Percentiles rank a stretch among this genome's conserved stretches.
phyloP scores from a whole-genome alignment of 495 filamentous ascomycete species.

The Cercophora newfieldiana region DNA sequence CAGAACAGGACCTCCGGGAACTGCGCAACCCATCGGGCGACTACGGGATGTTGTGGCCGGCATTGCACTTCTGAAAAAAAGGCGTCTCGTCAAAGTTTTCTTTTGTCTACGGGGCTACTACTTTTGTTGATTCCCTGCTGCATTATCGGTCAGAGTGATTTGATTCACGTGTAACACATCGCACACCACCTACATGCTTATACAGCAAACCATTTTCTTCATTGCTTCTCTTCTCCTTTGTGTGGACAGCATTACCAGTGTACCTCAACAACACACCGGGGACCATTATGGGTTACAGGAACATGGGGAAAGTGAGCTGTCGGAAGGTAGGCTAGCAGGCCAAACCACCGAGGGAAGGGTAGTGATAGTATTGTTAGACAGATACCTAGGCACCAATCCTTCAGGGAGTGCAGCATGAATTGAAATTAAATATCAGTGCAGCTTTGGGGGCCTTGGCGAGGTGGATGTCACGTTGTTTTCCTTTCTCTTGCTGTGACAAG shows the following conservation, averaged over 20 bases:
- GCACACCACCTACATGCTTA: not conserved
- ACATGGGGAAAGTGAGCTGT: not conserved
- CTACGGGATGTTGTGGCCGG: slow-evolving; percentile 40
- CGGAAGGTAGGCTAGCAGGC: not conserved
- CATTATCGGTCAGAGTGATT: slow-evolving; percentile 8
- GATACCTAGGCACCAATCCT: slow-evolving; percentile 9
- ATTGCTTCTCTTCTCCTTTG: not conserved
- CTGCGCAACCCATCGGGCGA: slow-evolving; percentile 27
- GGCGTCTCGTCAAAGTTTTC: slow-evolving; percentile 5
- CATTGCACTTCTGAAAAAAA: slow-evolving; percentile 30
- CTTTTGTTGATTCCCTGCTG: not conserved
- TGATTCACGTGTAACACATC: not conserved
- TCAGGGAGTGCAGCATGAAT: not conserved
- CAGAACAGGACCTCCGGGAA: no score
- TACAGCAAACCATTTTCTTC: not conserved
- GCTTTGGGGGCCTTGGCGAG: not conserved
- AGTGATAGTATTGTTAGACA: slow-evolving; percentile 11
- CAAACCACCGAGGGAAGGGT: slow-evolving; percentile 3
- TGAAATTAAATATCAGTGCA: not conserved
- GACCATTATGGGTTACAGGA: not conserved
- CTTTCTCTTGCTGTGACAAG: slow-evolving; percentile 11
- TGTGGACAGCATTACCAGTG: not conserved
- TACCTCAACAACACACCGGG: not conserved
- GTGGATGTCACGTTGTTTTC: not conserved
- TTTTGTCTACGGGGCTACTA: slow-evolving; percentile 1